phyloP scores from a whole-genome alignment of 345 rosid genomes.

The Lagerstroemia speciosa region DNA sequence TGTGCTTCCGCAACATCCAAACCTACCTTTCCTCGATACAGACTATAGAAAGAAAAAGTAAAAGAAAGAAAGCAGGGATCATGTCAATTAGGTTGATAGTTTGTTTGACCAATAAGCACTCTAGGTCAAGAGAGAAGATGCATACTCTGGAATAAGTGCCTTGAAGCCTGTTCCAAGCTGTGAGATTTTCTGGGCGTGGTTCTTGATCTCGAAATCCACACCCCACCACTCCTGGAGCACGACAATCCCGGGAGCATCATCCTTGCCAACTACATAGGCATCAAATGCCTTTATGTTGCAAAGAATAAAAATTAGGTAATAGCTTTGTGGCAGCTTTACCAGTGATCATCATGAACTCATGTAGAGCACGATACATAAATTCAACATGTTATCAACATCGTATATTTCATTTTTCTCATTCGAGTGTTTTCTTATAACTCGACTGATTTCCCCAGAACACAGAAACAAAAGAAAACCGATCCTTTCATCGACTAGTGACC shows the following conservation, averaged over 20 bases:
- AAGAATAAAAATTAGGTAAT: slow-evolving; percentile 1
- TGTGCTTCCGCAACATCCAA: no score
- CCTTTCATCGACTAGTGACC: background rate
- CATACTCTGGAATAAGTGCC: slow-evolving; percentile 89
- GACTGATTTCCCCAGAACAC: no score
- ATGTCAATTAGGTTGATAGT: no score
- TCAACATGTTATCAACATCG: background rate
- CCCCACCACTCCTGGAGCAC: slow-evolving; percentile 99
- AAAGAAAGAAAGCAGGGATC: slow-evolving; percentile 3
- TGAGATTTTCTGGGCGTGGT: slow-evolving; percentile 77
- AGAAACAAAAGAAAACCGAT: background rate
- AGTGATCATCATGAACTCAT: background rate
- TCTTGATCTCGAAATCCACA: slow-evolving; percentile 89
- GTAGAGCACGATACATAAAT: background rate
- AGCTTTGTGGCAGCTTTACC: background rate
- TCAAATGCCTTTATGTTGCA: slow-evolving; percentile 52
- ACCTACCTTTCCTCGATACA: slow-evolving; percentile 94
- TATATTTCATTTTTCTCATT: no score
- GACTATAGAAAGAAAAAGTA: slow-evolving; percentile 26
- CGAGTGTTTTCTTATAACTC: no score
- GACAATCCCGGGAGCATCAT: slow-evolving; percentile 79
- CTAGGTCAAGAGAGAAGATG: background rate
- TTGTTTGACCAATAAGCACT: background rate
- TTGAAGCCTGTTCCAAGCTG: slow-evolving; percentile 72
- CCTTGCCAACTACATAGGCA: slow-evolving; percentile 88